Base-by-base conservation (phyloP, 345 rosid species). In the Syzygium grande region DNA sequence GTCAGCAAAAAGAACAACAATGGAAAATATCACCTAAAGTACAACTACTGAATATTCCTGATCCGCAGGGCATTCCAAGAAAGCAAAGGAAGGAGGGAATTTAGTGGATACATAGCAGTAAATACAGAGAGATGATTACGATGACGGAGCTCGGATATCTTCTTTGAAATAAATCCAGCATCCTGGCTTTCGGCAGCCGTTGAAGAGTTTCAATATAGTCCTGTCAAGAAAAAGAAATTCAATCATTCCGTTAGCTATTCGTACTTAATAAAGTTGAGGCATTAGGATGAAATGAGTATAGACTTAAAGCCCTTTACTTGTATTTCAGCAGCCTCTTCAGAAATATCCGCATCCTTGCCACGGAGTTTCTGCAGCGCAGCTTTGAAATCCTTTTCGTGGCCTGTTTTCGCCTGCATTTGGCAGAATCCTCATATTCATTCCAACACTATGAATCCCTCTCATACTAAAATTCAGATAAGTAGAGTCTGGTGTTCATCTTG, bases 131-230 rank as follows among this genome's bases (percentile, higher is more conserved):
- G 22, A 34, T 61, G 30, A 73, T 93, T 94, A 97, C 99, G 56
- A 73, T 92, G 92, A 97, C 94, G n/a, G 96, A 94, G 65, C 91
- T 94, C 80, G 91, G 87, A 92, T 95, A 97, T 97, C 97, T 95
- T 87, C 92, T 93, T 83, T 94, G 92, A 90, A 94, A 95, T 88
- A 95, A 90, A 88, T 95, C 99, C 86, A 94, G 89, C 79, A 94
- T 11, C 87, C 90, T 94, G 85, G 97, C 95, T 90, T 97, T 95
- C 3, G 97, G 98, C 86, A 95, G 96, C 85, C 61, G 90, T 52
- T 92, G 91, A 5, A 97, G 95, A 87, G 96, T 95, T 87, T 94
- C 97, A 46, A 95, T 94, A 87, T 93, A 95, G 25, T 97, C 98
- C 98, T 97, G 94, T 88, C 90, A 89, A 85, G 53, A 59, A 90